Base-by-base conservation (phyloP, 768 basidiomycete species). In the Phaeotremella skinneri region DNA sequence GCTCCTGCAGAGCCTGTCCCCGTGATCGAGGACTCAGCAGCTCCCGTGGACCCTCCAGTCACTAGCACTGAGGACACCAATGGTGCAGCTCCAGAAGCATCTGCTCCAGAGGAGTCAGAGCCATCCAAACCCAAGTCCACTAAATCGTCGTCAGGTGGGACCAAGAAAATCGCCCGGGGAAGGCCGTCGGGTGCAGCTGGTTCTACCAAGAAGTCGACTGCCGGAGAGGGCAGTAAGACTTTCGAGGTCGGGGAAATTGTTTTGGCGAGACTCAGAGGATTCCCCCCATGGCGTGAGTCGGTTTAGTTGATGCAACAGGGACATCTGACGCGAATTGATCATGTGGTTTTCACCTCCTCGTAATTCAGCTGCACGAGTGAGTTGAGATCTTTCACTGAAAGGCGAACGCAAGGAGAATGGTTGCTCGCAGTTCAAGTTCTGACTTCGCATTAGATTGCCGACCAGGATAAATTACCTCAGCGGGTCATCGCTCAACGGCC, bases 191-290 rank as follows among this genome's bases (percentile, higher is more conserved):
- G 31, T 23, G 32, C 20, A 21, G 47, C 60, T 37, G 60, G 55
- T 23, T 62, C 49, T 14, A 59, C 39, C 27, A 67, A 68, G 58
- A 67, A 64, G 50, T 54, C 47, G 26, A 47, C 31, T 29, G 47
- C 51, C 39, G 55, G 57, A 58, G 37, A 57, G 56, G n/a, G 4
- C 6, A 26, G 47, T 42, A 64, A 57, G 53, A 55, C 49, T 47
- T 94, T 89, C 76, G 81, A 82, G 23, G 73, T 82, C 55, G 86
- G 88, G 78, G 92, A 98, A 72, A 81, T 91, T 67, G 91, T 98
- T 37, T 84, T 97, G 61, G 91, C 84, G 25, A 93, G 94, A 81
- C 80, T 99, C 75, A 90, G 89, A 80, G 96, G 94, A 9, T 97
- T 82, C 80, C 91, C 96, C 1, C 83, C 88, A 3, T 99, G 96